phyloP scores from a whole-genome alignment of 306 rosid species.

The Lupinus albus region DNA sequence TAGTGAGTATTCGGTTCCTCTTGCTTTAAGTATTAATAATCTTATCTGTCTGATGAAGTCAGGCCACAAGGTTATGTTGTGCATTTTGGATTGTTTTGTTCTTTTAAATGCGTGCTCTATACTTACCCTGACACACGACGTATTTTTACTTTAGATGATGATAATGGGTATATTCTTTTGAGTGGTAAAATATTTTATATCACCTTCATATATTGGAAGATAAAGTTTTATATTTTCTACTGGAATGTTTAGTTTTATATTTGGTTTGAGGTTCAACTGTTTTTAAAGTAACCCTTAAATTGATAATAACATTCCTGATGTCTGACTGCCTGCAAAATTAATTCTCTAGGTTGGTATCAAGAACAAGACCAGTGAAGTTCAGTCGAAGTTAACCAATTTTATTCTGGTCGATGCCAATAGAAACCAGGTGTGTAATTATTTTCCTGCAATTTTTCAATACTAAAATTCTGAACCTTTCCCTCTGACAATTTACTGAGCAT shows the following conservation, averaged over 20 bases:
- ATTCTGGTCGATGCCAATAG: constrained; percentile 77
- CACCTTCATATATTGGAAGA: constrained; percentile 31
- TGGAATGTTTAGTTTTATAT: constrained; percentile 24
- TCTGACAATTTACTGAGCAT: constrained; percentile 12
- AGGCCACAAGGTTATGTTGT: constrained; percentile 27
- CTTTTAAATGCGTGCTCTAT: constrained; percentile 16
- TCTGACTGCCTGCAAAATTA: constrained; percentile 36
- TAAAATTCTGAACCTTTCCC: constrained; percentile 24
- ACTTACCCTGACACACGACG: constrained; percentile 9
- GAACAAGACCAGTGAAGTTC: constrained; percentile 80
- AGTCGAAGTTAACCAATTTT: constrained; percentile 68
- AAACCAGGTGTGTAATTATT: constrained; percentile 70
- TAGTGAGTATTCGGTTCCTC: constrained; percentile 66
- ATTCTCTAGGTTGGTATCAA: constrained; percentile 79
- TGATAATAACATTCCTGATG: constrained; percentile 26
- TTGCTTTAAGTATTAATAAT: constrained; percentile 30
- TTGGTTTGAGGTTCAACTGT: constrained; percentile 27
- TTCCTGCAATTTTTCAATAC: constrained; percentile 34
- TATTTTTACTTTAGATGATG: constrained; percentile 21
- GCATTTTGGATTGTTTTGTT: constrained; percentile 18
- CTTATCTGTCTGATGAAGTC: constrained; percentile 21
- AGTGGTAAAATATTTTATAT: constrained; percentile 18
- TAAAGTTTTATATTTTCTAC: constrained; percentile 32
- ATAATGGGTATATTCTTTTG: constrained; percentile 19
- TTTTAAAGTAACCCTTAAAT: constrained; percentile 25